Conservation (phyloP, 2,329 filamentous ascomycete genomes). For the Colletotrichum lupini region DNA sequence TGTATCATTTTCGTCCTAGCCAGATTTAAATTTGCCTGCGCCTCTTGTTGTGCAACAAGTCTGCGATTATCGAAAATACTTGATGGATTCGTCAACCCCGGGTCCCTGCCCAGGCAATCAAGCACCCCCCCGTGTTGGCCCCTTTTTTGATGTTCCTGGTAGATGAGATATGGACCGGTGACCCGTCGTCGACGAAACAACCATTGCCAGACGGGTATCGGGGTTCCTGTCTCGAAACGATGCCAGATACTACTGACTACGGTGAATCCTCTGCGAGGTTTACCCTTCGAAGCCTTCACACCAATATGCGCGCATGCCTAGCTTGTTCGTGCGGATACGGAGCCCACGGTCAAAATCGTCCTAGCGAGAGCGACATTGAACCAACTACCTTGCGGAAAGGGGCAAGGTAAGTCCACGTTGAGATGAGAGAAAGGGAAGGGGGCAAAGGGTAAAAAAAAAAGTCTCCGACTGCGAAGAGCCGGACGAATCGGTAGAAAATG, state of each 20-base stretch:
- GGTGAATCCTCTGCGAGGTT: no score
- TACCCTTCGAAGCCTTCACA: no score
- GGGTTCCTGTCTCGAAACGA: conserved; percentile 22
- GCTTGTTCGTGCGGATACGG: neutral
- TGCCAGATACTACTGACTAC: neutral
- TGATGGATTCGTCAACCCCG: conserved; percentile 1
- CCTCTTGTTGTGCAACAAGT: neutral
- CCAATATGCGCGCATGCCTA: no score
- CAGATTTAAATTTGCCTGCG: neutral
- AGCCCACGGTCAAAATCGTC: neutral
- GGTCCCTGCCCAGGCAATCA: conserved; percentile 23
- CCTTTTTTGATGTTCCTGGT: conserved; percentile 25
- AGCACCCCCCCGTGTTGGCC: conserved; percentile 19
- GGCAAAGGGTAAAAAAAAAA: neutral
- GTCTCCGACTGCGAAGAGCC: conserved; percentile 19
- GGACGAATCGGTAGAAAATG: conserved; percentile 33
- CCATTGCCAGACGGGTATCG: conserved; percentile 21
- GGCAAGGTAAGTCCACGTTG: neutral
- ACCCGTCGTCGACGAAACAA: conserved; percentile 29
- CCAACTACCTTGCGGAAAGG: neutral
- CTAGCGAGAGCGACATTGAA: neutral
- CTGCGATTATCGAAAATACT: neutral
- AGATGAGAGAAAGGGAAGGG: neutral
- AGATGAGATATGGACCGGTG: conserved; percentile 32
- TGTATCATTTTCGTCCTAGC: neutral